phyloP scores from a whole-genome alignment of 805 yeast species.

The Teunomyces funiuensis region DNA sequence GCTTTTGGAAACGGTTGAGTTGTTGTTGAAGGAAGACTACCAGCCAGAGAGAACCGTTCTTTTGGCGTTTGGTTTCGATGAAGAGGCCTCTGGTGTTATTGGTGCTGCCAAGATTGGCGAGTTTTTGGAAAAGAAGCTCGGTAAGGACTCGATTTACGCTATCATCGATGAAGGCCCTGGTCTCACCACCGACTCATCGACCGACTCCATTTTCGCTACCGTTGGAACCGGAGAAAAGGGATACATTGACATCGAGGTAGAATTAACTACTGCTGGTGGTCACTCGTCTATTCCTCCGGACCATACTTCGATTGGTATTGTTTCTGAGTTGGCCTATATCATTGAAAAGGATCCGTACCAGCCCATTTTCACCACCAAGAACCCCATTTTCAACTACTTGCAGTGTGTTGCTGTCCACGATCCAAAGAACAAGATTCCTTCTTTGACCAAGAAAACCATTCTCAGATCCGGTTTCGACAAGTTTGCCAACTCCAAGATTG shows the following conservation, averaged over 20 bases:
- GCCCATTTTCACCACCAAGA: slow-evolving; percentile 46
- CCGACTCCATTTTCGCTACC: slow-evolving; percentile 57
- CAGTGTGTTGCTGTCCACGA: slow-evolving; percentile 63
- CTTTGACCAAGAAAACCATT: slow-evolving; percentile 26
- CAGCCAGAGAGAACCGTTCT: slow-evolving; percentile 62
- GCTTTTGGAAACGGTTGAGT: slow-evolving; percentile 58
- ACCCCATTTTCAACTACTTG: slow-evolving; percentile 58
- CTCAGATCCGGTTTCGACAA: slow-evolving; percentile 37
- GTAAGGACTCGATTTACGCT: slow-evolving; percentile 57
- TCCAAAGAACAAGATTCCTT: slow-evolving; percentile 23
- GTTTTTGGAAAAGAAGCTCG: slow-evolving; percentile 53
- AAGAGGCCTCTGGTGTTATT: slow-evolving; percentile 62
- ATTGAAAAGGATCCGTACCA: slow-evolving; percentile 60
- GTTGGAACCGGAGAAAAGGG: slow-evolving; percentile 49
- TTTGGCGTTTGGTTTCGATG: slow-evolving; percentile 75
- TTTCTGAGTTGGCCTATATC: slow-evolving; percentile 53
- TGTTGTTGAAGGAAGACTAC: slow-evolving; percentile 50
- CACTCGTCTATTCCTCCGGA: slow-evolving; percentile 81
- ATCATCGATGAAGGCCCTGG: slow-evolving; percentile 71
- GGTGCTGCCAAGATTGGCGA: slow-evolving; percentile 60
- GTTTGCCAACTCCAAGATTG: slow-evolving; percentile 29
- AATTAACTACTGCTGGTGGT: slow-evolving; percentile 67
- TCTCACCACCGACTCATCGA: slow-evolving; percentile 24
- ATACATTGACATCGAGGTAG: slow-evolving; percentile 47
- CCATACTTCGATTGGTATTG: slow-evolving; percentile 77